phyloP scores from a whole-genome alignment of 768 basidiomycete genomes.

The Rhizopogon roseolus region DNA sequence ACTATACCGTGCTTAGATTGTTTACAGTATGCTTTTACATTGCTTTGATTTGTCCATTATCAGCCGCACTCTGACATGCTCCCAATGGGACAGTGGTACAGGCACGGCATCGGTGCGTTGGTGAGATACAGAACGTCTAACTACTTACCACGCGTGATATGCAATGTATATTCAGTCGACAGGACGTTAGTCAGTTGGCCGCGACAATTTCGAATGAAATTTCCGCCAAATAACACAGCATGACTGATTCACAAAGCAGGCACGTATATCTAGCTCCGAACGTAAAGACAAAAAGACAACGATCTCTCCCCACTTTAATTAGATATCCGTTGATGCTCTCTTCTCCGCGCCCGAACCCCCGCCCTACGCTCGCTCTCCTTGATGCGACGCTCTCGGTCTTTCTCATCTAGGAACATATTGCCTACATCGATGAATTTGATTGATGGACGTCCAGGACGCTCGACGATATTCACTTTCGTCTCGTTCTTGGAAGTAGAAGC shows the following conservation, averaged over 20 bases:
- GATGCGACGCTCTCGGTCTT: slow-evolving; percentile 46
- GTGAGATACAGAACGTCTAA: no score
- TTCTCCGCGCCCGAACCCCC: slow-evolving; percentile 25
- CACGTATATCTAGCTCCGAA: neutral
- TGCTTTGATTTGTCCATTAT: no score
- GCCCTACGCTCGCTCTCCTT: slow-evolving; percentile 46
- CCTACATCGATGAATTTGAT: slow-evolving; percentile 75
- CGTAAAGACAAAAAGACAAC: neutral
- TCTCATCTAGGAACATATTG: slow-evolving; percentile 57
- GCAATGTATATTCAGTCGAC: neutral
- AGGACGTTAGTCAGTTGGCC: no score
- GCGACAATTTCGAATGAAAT: neutral
- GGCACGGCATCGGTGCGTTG: no score
- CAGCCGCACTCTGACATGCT: no score
- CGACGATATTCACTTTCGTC: slow-evolving; percentile 34
- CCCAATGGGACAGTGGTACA: no score
- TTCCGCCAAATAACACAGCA: neutral
- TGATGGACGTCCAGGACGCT: slow-evolving; percentile 42
- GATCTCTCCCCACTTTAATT: neutral
- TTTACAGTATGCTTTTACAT: no score
- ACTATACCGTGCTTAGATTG: no score
- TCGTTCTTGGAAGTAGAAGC: slow-evolving; percentile 31
- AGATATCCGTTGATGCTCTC: slow-evolving; percentile 1
- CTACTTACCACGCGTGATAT: no score
- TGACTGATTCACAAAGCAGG: no score